Percentiles rank a stretch among this genome's conserved stretches.
Evolutionary conservation across 371 early-diverging fungal species (phyloP).

Genomic region (Mucor irregularis): DNA sequence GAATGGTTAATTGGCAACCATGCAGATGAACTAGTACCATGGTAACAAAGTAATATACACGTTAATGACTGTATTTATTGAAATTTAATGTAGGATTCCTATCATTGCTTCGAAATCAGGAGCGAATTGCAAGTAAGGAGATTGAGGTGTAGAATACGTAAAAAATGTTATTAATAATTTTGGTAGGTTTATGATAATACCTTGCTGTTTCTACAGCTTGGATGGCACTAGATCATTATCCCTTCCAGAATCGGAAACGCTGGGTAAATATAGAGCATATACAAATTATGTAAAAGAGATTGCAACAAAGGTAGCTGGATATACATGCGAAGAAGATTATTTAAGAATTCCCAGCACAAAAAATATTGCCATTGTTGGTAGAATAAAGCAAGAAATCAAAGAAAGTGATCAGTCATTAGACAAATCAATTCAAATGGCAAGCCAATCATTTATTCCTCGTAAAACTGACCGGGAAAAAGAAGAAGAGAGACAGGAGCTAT

Average conservation of each 20-base stretch:
- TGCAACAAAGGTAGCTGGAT: conserved; percentile 60
- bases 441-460: conserved; percentile 54
- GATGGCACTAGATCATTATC: conserved; percentile 59
- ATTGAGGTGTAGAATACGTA: neutral
- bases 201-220: conserved; percentile 81
- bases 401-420: neutral
- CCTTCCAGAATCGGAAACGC: conserved; percentile 43
- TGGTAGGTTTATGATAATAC: conserved; percentile 75
- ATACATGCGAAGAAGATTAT: conserved; percentile 63
- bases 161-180: neutral
- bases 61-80: conserved; percentile 1
- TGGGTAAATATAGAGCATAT: conserved; percentile 75
- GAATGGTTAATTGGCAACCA: conserved; percentile 93
- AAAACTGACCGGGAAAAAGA: conserved; percentile 64
- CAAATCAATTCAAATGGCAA: conserved; percentile 20
- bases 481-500: conserved; percentile 34
- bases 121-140: conserved; percentile 54
- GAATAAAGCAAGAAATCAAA: conserved; percentile 18
- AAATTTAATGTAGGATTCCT: conserved; percentile 56
- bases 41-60: conserved; percentile 46
- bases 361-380: conserved; percentile 78
- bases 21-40: conserved; percentile 88
- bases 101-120: conserved; percentile 72
- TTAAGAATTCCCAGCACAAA: conserved; percentile 90
- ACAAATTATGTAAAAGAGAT: conserved; percentile 63